phyloP scores from a whole-genome alignment of 2,329 filamentous ascomycete genomes.

The Thielaviopsis cerberus region DNA sequence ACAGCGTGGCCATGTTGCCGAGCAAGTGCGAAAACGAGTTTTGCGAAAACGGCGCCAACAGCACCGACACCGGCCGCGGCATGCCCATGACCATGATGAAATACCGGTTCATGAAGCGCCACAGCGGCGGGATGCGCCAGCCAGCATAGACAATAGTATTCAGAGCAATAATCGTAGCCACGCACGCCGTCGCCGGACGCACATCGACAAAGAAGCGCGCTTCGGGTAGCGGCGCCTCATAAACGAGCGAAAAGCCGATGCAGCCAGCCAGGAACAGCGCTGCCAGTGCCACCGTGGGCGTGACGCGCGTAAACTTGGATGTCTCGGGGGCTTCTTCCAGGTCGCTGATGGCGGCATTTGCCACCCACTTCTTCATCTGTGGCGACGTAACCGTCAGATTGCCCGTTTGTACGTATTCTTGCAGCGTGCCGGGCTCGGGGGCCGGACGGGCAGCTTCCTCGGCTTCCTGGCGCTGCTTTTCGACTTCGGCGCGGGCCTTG shows the following conservation, averaged over 20 bases:
- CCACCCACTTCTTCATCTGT: constrained; percentile 23
- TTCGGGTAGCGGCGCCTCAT: constrained; percentile 19
- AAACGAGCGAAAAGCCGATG: constrained; percentile 27
- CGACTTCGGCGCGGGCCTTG: constrained; percentile 29
- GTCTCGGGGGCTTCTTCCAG: constrained; percentile 34
- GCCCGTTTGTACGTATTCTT: constrained; percentile 19
- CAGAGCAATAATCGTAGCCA: constrained; percentile 39
- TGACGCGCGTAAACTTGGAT: constrained; percentile 32
- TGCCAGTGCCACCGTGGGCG: constrained; percentile 33
- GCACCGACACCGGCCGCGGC: constrained; percentile 40
- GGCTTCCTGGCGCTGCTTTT: constrained; percentile 25
- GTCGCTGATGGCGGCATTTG: constrained; percentile 28
- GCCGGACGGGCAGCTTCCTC: constrained; percentile 16
- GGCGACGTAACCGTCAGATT: constrained; percentile 24
- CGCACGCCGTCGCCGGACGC: constrained; percentile 43
- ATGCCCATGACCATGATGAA: constrained; percentile 47
- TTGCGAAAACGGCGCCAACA: constrained; percentile 54
- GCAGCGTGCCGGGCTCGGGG: constrained; percentile 9
- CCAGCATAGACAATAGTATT: constrained; percentile 38
- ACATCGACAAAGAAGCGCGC: constrained; percentile 40
- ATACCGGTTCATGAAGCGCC: constrained; percentile 48
- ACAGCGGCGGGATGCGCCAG: constrained; percentile 48
- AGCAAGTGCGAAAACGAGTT: constrained; percentile 39
- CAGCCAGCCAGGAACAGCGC: constrained; percentile 26
- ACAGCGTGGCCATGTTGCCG: constrained; percentile 47